Evolutionary conservation across 805 yeast genomes (phyloP), one percentile per base, ranked within the genome.

Genomic region (Metahyphopichia silvanorum): DNA sequence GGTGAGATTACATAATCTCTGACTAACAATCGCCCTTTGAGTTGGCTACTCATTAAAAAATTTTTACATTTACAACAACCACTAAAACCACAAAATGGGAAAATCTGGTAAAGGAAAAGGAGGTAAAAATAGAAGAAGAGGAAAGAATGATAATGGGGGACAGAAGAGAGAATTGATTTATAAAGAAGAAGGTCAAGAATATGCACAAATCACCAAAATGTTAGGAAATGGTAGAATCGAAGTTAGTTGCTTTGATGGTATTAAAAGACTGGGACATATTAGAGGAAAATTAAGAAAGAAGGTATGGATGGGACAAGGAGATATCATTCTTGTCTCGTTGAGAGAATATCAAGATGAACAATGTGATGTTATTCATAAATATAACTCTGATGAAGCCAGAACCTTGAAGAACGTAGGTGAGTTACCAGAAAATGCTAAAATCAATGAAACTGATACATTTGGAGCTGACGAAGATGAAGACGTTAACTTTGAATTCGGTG

Each of bases 301-400:
- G 78, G 98, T 93, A 40, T 93, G 99, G 99, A 89, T 93, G 87
- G 86, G 86, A 29, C 98, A 88, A 64, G 98, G 98, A 71, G 99
- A 93, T 61, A 93, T 93, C 51, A 87, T 93, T 49, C 72, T 93
- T 57, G 93, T 91, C 29, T 89, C 96, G 6, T 77, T 93, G 52
- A 88, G 99, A 76, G 99, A 93, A 56, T 93, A 93, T 79, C 97
- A 93, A 69, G 97, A 91, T 55, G 96, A 86, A 42, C 95, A 86
- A 63, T 93, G 97, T 73, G 99, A 93, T 62, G 97, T 93, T 48
- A 91, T 93, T 37, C 94, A 91, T 65, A 93, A 93, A 68, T 93
- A 83, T 68, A 87, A 85, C 63, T 82, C 96, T 32, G 99, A 93
- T 56, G 99, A 93, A 69, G 98, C 98, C 40, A 86, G 98, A 73